Base-by-base conservation (phyloP, 345 rosid genomes). In the Carallia brachiata region DNA sequence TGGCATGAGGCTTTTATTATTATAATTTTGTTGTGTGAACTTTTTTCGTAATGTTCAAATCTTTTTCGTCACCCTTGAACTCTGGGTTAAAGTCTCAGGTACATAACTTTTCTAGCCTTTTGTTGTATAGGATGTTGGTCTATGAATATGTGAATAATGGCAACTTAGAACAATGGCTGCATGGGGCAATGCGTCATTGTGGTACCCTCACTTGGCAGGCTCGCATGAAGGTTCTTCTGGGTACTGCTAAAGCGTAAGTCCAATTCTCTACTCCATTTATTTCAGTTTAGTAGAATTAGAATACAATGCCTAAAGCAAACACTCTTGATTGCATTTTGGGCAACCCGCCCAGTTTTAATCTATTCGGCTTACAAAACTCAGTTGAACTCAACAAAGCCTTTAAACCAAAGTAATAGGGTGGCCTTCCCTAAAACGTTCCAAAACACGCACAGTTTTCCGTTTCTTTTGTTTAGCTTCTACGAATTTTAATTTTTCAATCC, bases 171-270 rank as follows among this genome's bases (percentile, higher is more conserved):
- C 90, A 89, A 68, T 91, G 96, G 96, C 71, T 91, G 58, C 96
- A 85, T 66, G 96, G 97, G 57, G 88, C 88, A 19, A 84, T 81
- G 90, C 59, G 72, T 36, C 87, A 86, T 44, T 78, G 76, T 69
- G 93, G 89, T 28, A 67, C 56, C 61, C 89, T 91, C 55, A 84
- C 96, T 73, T 89, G 97, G 97, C 96, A 89, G 37, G 93, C 91
- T 48, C 86, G 97, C 17, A 88, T 91, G 91, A 91, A 88, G 77
- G 87, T 86, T 84, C 68, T 84, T 78, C 68, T 86, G 0, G 93
- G 93, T 61, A 88, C 96, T 73, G 96, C 97, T 27, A 88, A 83
- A 75, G 97, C 96, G 96, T 91, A 89, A 91, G 97, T 85, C 67
- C 66, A 75, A 67, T 19, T 19, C 17, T 52, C 4, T 56, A 12